Conservation (phyloP, 2,329 filamentous ascomycete genomes). For the Aureobasidium sp. region DNA sequence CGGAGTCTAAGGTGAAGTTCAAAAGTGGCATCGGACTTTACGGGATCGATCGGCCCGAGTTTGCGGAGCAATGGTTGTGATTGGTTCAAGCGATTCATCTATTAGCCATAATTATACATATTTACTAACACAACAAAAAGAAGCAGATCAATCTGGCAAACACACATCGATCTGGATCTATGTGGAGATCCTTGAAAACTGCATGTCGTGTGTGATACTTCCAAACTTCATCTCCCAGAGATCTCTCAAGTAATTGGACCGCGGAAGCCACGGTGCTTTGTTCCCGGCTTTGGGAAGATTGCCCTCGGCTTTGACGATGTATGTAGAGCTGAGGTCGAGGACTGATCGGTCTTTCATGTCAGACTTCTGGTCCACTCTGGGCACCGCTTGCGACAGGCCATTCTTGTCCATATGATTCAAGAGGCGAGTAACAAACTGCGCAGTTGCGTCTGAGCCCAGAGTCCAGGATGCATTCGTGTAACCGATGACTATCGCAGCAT, state of each 20-base stretch:
- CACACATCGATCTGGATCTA: background rate
- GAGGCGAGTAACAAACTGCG: conserved; percentile 41
- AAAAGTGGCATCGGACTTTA: background rate
- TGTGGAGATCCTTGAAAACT: conserved; percentile 19
- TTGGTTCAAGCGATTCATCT: background rate
- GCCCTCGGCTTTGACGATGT: conserved; percentile 36
- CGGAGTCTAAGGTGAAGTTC: background rate
- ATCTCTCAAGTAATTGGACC: conserved; percentile 37
- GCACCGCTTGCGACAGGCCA: conserved; percentile 35
- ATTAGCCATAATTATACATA: background rate
- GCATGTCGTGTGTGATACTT: conserved; percentile 33
- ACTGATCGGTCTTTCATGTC: conserved; percentile 33
- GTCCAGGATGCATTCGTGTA: conserved; percentile 57
- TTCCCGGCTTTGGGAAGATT: conserved; percentile 41
- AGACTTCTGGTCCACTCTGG: conserved; percentile 32
- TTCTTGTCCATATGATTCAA: conserved; percentile 42
- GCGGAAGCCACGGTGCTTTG: conserved; percentile 34
- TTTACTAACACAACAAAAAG: background rate
- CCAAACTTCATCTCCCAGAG: conserved; percentile 34
- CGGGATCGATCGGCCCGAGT: background rate
- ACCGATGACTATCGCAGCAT: conserved; percentile 49
- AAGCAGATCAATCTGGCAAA: no score
- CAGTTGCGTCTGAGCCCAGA: conserved; percentile 48
- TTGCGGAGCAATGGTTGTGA: background rate
- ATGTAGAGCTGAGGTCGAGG: conserved; percentile 42